These are phyloP conservation scores for Thermoascus crustaceus DNA, from an alignment of 2,329 filamentous ascomycete genomes.

Conservation along the genomic window DNA sequence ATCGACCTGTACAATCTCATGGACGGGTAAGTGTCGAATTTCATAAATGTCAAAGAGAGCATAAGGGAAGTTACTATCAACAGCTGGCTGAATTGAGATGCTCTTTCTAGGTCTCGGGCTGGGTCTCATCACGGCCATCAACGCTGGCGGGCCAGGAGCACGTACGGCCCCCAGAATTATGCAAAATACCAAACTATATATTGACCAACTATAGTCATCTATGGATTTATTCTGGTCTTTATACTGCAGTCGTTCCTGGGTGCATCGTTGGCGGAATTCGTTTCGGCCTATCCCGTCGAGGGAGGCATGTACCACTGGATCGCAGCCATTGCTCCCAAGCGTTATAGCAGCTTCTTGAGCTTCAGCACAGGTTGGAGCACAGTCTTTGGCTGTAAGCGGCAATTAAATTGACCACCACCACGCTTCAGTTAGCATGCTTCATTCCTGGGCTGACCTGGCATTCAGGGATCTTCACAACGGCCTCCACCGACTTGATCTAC, in stretches of 20 bases:
- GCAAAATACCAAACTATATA: slow-evolving; percentile 4
- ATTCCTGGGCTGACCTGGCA: background rate
- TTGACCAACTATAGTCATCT: slow-evolving; percentile 35
- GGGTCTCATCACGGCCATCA: slow-evolving; percentile 40
- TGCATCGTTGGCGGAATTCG: slow-evolving; percentile 41
- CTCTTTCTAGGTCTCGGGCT: slow-evolving; percentile 31
- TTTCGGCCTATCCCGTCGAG: slow-evolving; percentile 42
- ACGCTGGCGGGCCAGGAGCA: slow-evolving; percentile 41
- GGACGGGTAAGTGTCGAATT: slow-evolving; percentile 30
- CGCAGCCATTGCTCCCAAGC: slow-evolving; percentile 38
- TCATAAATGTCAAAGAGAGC: no score
- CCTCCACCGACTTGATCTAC: slow-evolving; percentile 40
- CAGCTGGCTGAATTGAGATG: background rate
- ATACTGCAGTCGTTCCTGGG: slow-evolving; percentile 41
- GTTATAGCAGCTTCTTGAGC: slow-evolving; percentile 33
- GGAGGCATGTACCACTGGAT: slow-evolving; percentile 48
- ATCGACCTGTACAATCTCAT: slow-evolving; percentile 44
- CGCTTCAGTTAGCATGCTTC: background rate
- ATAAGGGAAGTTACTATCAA: no score
- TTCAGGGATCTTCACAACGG: slow-evolving; percentile 39
- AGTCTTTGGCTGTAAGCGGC: slow-evolving; percentile 29
- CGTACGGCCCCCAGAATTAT: slow-evolving; percentile 10
- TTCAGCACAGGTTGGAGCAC: slow-evolving; percentile 41
- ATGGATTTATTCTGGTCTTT: slow-evolving; percentile 43
- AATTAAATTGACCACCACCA: no score